These are phyloP conservation scores for Microcos paniculata DNA, from an alignment of 345 rosid species.

Conservation along the genomic window DNA sequence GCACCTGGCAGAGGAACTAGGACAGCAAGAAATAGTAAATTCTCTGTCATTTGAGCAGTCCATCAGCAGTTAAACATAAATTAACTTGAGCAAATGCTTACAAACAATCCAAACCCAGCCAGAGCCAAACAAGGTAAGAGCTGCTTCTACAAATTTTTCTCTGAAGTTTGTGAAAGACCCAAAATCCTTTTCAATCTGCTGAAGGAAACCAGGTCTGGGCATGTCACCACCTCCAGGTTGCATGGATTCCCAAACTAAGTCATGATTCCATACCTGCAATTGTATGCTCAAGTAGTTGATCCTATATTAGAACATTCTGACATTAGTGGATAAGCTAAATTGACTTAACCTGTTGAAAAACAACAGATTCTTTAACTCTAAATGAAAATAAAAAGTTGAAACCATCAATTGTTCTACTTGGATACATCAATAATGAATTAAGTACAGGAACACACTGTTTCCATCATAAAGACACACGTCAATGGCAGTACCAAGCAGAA, in stretches of 20 bases:
- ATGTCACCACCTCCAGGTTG: constrained; percentile 86
- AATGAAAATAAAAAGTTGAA: neutral
- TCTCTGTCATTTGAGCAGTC: neutral
- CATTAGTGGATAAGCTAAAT: neutral
- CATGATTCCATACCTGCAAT: constrained; percentile 87
- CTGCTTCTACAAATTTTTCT: constrained; percentile 63
- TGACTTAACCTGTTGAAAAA: neutral
- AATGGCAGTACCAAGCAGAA: neutral
- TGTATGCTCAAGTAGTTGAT: neutral
- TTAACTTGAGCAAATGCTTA: constrained; percentile 32
- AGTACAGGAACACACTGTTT: neutral
- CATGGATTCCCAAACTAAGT: constrained; percentile 99
- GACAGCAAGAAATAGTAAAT: neutral
- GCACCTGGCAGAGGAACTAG: neutral
- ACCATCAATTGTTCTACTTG: neutral
- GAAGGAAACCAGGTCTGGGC: constrained; percentile 76
- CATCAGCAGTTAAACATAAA: neutral
- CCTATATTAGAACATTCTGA: neutral
- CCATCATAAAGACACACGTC: neutral
- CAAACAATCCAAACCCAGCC: constrained; percentile 98
- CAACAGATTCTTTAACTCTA: neutral
- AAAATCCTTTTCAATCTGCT: constrained; percentile 93
- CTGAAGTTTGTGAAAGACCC: constrained; percentile 79
- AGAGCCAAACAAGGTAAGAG: constrained; percentile 76
- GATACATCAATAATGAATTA: neutral